A percentile compares a stretch with the other conserved stretches of the same genome.
phyloP scores from a whole-genome alignment of 306 rosid species.

The Vachellia collinsii region DNA sequence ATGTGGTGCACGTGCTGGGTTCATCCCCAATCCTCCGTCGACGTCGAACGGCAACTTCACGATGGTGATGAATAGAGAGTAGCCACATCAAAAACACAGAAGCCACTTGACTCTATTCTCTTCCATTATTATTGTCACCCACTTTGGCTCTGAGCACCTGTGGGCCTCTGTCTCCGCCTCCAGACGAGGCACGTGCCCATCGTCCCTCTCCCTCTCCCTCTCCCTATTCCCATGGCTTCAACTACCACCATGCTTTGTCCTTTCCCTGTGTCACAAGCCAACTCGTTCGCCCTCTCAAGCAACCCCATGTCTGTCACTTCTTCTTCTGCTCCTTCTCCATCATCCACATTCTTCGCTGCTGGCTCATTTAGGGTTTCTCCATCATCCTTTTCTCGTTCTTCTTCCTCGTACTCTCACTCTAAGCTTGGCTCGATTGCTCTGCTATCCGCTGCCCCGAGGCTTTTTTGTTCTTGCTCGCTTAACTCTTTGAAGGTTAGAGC shows the following conservation, averaged over 20 bases:
- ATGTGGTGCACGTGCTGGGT: not conserved
- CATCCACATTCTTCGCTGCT: conserved; percentile 42
- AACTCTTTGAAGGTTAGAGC: conserved; percentile 31
- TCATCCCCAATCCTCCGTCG: not conserved
- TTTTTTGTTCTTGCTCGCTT: conserved; percentile 19
- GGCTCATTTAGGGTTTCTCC: conserved; percentile 37
- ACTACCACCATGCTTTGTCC: conserved; percentile 35
- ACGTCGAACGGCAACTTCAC: not conserved
- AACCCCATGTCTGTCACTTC: conserved; percentile 40
- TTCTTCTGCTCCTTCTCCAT: conserved; percentile 32
- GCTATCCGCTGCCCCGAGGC: conserved; percentile 27
- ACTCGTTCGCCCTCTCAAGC: not conserved
- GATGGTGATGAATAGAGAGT: not conserved
- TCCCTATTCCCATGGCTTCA: conserved; percentile 5
- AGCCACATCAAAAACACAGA: not conserved
- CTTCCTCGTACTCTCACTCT: conserved; percentile 10
- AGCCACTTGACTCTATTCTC: not conserved
- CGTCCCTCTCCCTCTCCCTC: not conserved
- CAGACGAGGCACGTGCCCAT: conserved; percentile 32
- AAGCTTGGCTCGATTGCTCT: conserved; percentile 9
- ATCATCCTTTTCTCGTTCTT: not conserved
- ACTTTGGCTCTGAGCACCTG: not conserved
- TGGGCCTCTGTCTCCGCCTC: not conserved
- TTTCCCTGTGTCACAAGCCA: conserved; percentile 16
- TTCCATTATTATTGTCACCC: conserved; percentile 10